A percentile compares a stretch with the other conserved stretches of the same genome.
phyloP scores from a whole-genome alignment of 129 eudicot species.

The Helianthus annuus region HanXRQr2.0-SUNRISE NC_035447.2:135019433-135019932 shows the following conservation, averaged over 20 bases:
- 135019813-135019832: not conserved
- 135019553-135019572: constrained; percentile 78
- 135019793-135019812: too few species aligned
- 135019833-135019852: not conserved
- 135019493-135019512: constrained; percentile 8
- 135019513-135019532: constrained; percentile 54
- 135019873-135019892: too few species aligned
- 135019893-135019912: too few species aligned
- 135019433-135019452: constrained; percentile 71
- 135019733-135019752: not conserved
- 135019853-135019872: not conserved
- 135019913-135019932: too few species aligned
- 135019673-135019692: not conserved
- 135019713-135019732: not conserved
- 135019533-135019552: constrained; percentile 86
- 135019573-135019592: constrained; percentile 86
- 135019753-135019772: not conserved
- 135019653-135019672: not conserved
- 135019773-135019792: not conserved
- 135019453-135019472: constrained; percentile 51
- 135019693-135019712: not conserved
- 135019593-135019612: constrained; percentile 72
- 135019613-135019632: constrained; percentile 38
- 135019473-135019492: constrained; percentile 8
- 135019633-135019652: constrained; percentile 22